These are phyloP conservation scores for Tuber microsphaerosporum DNA, from an alignment of 495 filamentous ascomycete genomes.

Conservation along the genomic window DNA sequence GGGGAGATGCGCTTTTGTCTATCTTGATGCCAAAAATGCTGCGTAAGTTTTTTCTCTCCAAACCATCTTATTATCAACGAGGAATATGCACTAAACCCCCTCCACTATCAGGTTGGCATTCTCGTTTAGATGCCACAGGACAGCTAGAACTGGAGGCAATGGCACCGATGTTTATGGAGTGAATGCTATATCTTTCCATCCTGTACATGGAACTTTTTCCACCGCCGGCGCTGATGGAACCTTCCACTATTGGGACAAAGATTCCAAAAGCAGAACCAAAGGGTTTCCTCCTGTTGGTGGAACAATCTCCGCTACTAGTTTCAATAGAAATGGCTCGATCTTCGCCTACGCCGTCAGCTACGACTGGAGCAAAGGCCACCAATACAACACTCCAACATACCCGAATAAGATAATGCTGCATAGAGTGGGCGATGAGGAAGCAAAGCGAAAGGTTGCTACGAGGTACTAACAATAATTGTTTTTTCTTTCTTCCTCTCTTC, in stretches of 20 bases:
- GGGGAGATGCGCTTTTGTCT: constrained; percentile 81
- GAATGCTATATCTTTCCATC: constrained; percentile 85
- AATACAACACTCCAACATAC: constrained; percentile 58
- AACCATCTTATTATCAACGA: neutral
- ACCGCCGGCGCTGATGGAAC: constrained; percentile 84
- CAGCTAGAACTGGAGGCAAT: constrained; percentile 57
- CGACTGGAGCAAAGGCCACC: constrained; percentile 89
- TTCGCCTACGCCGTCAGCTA: constrained; percentile 91
- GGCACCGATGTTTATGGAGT: constrained; percentile 77
- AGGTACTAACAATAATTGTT: constrained; percentile 15
- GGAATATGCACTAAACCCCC: constrained; percentile 13
- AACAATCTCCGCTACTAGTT: constrained; percentile 68
- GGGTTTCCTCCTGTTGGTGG: constrained; percentile 79
- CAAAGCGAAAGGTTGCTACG: constrained; percentile 59
- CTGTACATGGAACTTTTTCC: constrained; percentile 71
- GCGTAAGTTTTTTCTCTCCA: constrained; percentile 45
- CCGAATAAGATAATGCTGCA: constrained; percentile 85
- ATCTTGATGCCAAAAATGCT: constrained; percentile 78
- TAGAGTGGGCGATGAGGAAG: constrained; percentile 66
- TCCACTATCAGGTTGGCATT: constrained; percentile 58
- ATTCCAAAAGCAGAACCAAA: constrained; percentile 76
- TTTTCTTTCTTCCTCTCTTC: neutral
- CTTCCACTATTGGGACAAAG: constrained; percentile 88
- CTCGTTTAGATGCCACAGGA: constrained; percentile 89
- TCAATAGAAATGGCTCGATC: constrained; percentile 68